Evolutionary conservation across 225 moss, liverwort and hornwort species (phyloP).

Genomic region (Pseudisothecium myosuroides): DNA sequence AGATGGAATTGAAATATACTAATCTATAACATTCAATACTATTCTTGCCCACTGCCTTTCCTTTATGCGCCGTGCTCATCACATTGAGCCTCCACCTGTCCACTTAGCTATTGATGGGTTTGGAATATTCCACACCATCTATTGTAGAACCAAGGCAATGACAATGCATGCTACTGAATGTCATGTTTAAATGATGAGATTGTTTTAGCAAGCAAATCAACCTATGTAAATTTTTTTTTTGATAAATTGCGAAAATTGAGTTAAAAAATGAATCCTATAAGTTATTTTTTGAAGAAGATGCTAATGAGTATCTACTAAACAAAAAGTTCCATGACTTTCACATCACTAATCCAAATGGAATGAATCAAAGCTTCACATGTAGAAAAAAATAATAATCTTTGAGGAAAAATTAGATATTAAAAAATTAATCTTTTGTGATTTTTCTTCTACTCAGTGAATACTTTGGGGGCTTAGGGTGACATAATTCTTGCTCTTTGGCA

Average conservation of each 20-base stretch:
- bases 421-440: neutral
- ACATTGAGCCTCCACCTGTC: no score
- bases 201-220: neutral
- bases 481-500: fast-evolving
- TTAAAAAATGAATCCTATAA: neutral
- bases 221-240: neutral
- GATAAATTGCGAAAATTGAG: neutral
- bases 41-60: no score
- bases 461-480: neutral
- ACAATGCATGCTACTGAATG: no score
- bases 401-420: neutral
- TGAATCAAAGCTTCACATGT: neutral
- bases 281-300: neutral
- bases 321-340: no score
- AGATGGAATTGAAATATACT: neutral
- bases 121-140: no score
- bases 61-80: no score
- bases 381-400: neutral
- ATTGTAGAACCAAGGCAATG: no score
- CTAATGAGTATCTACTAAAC: fast-evolving
- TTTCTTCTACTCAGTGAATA: fast-evolving
- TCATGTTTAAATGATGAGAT: fast-evolving
- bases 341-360: neutral
- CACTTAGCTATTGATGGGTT: no score
- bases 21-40: neutral